A percentile compares a stretch with the other conserved stretches of the same genome.
phyloP scores from a whole-genome alignment of 495 filamentous ascomycete species.

The Cercophora samala region DNA sequence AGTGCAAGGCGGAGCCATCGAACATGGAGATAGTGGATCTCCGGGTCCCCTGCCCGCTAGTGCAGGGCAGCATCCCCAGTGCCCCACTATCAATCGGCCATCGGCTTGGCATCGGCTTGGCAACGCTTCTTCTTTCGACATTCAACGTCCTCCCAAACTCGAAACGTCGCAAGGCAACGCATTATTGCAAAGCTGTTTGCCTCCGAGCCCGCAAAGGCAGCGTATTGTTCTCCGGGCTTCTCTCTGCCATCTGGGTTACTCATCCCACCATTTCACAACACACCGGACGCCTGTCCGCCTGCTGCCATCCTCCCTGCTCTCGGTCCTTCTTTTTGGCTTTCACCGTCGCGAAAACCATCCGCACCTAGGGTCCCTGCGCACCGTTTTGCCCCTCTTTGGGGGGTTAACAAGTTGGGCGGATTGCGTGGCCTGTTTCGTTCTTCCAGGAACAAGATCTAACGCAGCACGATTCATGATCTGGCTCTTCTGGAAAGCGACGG shows the following conservation, averaged over 20 bases:
- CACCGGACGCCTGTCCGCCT: neutral
- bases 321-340: neutral
- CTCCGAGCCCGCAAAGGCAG: neutral
- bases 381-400: neutral
- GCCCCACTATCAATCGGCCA: neutral
- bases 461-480: neutral
- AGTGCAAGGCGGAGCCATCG: neutral
- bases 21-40: neutral
- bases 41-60: neutral
- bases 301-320: neutral
- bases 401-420: neutral
- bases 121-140: conserved; percentile 3
- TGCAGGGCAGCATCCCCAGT: neutral
- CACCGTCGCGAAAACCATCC: conserved; percentile 1
- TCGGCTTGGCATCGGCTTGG: neutral
- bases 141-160: neutral
- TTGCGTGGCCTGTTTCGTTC: neutral
- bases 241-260: neutral
- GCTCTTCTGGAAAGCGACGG: neutral
- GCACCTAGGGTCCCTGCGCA: neutral
- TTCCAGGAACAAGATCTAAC: neutral
- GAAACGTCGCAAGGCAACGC: neutral
- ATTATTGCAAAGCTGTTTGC: neutral
- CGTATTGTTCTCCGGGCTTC: neutral
- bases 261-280: neutral